Base-by-base conservation (phyloP, 139 green algal genomes). In the Tetraselmis striata region DNA sequence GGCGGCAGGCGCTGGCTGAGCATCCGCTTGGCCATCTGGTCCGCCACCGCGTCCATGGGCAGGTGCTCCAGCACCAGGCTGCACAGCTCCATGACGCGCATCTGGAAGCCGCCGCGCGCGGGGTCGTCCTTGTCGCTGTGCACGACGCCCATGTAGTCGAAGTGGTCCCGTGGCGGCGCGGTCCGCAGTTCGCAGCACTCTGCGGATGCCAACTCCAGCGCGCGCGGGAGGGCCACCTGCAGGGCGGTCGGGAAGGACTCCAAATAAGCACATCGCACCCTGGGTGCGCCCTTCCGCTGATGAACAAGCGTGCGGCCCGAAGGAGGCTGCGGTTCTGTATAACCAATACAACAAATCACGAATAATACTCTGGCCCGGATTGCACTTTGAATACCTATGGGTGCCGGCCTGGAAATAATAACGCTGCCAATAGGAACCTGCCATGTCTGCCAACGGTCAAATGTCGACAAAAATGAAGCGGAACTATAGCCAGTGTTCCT, bases 151-250 rank as follows among this genome's bases (percentile, higher is more conserved):
- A 88, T 87, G 76, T 86, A 85, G 28, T 82, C 28, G 31, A 84
- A 76, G 67, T 82, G 82, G 67, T 87, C 87, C 28, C 79, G 80
- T 0, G 92, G 90, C 45, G 88, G 45, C 1, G 77, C 80, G 30
- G 75, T 75, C 2, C 90, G 82, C 82, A 94, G 79, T 30, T 83
- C 87, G 18, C 82, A 11, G 30, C 74, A 77, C 26, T 89, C 81
- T 79, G 89, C 83, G 1, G 84, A 80, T 22, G 88, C 86, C 28
- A 88, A 29, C 59, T 83, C 59, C 28, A 94, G 59, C 31, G 89
- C 90, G 1, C 77, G 30, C 0, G 86, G 88, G 32, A 94, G 79
- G 1, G 89, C 82, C 18, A 87, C 18, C n/a, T 88, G 59, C 28
- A 92, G 77, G 24, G 89, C 80, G 59, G 89, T 83, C 5, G 82